Evolutionary conservation across 1,284 basidiomycete genomes (phyloP), one percentile per base, ranked within the genome.

Genomic region (Microbotryum lychnidis-dioicae): DNA sequence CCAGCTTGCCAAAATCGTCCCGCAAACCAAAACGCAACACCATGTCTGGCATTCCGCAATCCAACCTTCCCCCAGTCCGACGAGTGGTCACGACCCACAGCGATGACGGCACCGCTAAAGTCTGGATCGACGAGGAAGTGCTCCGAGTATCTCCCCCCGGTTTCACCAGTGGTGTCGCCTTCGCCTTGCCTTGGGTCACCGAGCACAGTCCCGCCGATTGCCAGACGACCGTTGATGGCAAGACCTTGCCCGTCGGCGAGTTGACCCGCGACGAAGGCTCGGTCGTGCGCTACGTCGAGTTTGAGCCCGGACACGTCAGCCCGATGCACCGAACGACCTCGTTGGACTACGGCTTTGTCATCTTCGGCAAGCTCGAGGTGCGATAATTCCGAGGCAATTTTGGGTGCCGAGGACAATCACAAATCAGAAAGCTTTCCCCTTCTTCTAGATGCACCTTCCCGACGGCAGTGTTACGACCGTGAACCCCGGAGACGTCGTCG

Each of bases 261-360:
- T 49, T 62, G 7, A 44, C 53, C 2, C 37, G 37, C 37, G 56
- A 48, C 33, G 42, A 50, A 7, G 45, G 61, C 56, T 48, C 50
- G 2, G 59, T 60, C 21, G 54, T 60, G 5, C 59, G 59, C 27
- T 62, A 62, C 27, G 61, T 62, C 57, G 56, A 62, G 42, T 58
- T 62, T 42, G 56, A 56, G 31, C 61, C 61, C 5, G 27, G 33
- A 14, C 50, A 52, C 29, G n/a, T 62, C 27, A 50, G 46, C 12
- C 61, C 61, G 2, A 61, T 61, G 60, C 60, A 60, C 46, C 62
- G 54, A 31, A 60, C 58, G 16, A 49, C 57, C 54, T 54, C 55
- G 12, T 50, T 63, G 37, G 62, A 60, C 50, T 60, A 60, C 58
- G 58, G 58, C n/a, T 56, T 63, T 29, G 33, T 60, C 45, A 50